Conservation (phyloP, 371 early-diverging fungal genomes). For the Syncephalastrum racemosum region DNA sequence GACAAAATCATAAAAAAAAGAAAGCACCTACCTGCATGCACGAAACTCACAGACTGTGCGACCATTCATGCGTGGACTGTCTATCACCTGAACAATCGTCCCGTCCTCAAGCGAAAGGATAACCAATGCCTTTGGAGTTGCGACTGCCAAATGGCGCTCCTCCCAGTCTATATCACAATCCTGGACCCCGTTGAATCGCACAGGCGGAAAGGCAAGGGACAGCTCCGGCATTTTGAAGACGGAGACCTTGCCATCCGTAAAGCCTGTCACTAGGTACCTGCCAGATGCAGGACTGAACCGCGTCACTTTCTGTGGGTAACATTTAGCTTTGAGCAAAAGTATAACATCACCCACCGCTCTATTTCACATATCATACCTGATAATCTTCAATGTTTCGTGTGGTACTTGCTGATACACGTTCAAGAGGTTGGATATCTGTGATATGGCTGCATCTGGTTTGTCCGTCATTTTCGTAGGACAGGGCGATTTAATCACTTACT, state of each 20-base stretch:
- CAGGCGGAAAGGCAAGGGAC: constrained; percentile 42
- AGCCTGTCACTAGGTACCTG: constrained; percentile 54
- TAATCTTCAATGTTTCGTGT: constrained; percentile 26
- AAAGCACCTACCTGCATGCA: constrained; percentile 38
- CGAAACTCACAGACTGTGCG: constrained; percentile 47
- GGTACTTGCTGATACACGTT: constrained; percentile 18
- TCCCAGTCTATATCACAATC: constrained; percentile 55
- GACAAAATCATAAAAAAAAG: neutral
- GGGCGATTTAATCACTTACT: constrained; percentile 17
- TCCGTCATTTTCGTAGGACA: no score
- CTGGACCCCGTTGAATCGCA: constrained; percentile 57
- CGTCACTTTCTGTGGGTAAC: constrained; percentile 39
- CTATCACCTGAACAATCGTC: constrained; percentile 54
- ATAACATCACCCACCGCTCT: neutral
- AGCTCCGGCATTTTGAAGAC: constrained; percentile 54
- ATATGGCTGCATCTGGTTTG: no score
- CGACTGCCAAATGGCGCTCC: constrained; percentile 32
- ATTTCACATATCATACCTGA: constrained; percentile 16
- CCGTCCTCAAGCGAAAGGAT: constrained; percentile 54
- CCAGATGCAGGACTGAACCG: constrained; percentile 52
- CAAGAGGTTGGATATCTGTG: constrained; percentile 1
- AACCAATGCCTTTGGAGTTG: constrained; percentile 42
- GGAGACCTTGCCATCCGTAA: constrained; percentile 63
- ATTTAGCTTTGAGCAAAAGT: no score
- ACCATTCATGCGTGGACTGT: constrained; percentile 57